Evolutionary conservation across 148 eudicot species (phyloP), one percentile per base, ranked within the genome.

Genomic region (Chenopodium berlandieri): DNA sequence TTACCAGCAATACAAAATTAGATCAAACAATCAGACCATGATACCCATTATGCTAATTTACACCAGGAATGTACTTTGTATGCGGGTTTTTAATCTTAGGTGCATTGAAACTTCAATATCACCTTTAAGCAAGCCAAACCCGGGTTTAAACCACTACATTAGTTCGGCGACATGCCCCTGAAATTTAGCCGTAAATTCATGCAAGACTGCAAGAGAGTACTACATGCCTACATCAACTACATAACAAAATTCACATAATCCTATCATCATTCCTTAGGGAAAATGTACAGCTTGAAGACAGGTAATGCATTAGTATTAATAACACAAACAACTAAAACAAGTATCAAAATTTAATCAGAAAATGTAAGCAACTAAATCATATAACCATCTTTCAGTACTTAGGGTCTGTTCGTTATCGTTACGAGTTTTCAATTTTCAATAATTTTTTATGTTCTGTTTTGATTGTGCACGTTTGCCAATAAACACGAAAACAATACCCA

Each of bases 401-500:
- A 47, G 50, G 50, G 50, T 47, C 1, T 47, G 50, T 8, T 46
- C 5, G 7, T 2, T 3, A 46, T 46, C 48, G 48, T 46, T 46
- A 9, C 48, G 48, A 47, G 50, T 47, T 47, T 47, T 48, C 52
- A 47, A 47, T 47, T 47, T 47, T 48, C 52, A 48, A 12, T 34
- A 4, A 4, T 34, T 34, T 34, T 34, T 34, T 34, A 34, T 34
- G 5, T 34, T 34, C 5, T 34, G 37, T 34, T 34, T 34, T 34
- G 5, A 34, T 4, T 34, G 37, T 4, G 37, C 37, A 34, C 0
- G 37, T 34, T 48, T n/a, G 13, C 31, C 20, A 6, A 19, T 19
- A 8, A 37, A 22, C 0, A 54, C 30, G 20, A 7, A 71, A 67
- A 44, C 71, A 77, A 71, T 9, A 82, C 76, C 84, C 58, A 76